These are phyloP conservation scores for Pholiota microspora DNA, from an alignment of 768 basidiomycete species.

Conservation along the genomic window DNA sequence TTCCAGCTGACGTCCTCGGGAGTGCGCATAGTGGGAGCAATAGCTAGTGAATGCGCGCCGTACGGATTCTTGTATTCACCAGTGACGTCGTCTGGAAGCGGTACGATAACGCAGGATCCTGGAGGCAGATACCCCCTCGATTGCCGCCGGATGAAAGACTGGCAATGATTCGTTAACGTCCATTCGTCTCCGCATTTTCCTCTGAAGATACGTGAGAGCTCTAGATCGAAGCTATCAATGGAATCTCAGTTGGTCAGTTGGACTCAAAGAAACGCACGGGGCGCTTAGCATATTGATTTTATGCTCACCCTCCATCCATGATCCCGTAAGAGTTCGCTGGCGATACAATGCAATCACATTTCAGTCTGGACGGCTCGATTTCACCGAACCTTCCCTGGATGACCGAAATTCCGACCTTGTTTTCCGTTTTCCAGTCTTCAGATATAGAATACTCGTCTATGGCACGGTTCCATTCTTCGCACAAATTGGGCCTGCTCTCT, in stretches of 20 bases:
- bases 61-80: neutral
- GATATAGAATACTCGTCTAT: conserved; percentile 2
- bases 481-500: conserved; percentile 4
- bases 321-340: conserved; percentile 5
- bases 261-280: neutral
- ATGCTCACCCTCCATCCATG: conserved; percentile 3
- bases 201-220: conserved; percentile 6
- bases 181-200: conserved; percentile 2
- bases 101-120: conserved; percentile 3
- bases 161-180: conserved; percentile 7
- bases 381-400: conserved; percentile 4
- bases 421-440: neutral
- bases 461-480: conserved; percentile 5
- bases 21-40: conserved; percentile 8
- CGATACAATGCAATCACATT: conserved; percentile 4
- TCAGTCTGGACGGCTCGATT: neutral
- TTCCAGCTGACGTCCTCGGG: conserved; percentile 15
- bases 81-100: neutral
- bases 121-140: conserved; percentile 5
- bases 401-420: neutral
- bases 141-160: neutral
- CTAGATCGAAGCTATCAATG: conserved; percentile 6
- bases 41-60: neutral
- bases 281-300: neutral
- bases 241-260: neutral